phyloP scores from a whole-genome alignment of 768 basidiomycete species.

The Kwoniella shandongensis region DNA sequence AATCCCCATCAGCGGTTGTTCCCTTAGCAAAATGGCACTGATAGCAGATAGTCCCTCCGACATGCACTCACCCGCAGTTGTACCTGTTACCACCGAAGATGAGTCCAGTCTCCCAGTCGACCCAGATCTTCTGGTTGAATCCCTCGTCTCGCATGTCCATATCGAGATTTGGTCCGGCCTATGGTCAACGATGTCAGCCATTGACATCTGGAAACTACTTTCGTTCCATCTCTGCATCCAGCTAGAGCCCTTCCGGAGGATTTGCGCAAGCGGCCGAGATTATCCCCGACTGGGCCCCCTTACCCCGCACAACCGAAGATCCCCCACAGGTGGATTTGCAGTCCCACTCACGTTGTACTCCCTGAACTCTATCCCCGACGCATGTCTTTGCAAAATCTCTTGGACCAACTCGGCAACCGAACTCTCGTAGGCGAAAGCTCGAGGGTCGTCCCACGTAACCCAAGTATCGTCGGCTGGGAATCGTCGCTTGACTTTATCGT shows the following conservation, averaged over 20 bases:
- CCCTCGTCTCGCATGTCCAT: conserved; percentile 92
- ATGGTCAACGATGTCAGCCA: not conserved
- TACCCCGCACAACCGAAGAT: no score
- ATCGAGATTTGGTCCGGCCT: conserved; percentile 91
- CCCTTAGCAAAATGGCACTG: not conserved
- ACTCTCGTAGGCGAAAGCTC: conserved; percentile 76
- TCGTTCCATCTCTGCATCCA: no score
- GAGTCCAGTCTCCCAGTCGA: conserved; percentile 95
- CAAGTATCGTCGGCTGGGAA: conserved; percentile 93
- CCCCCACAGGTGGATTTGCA: not conserved
- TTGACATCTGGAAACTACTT: not conserved
- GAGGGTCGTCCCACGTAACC: conserved; percentile 84
- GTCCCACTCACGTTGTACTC: conserved; percentile 68
- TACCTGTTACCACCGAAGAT: conserved; percentile 76
- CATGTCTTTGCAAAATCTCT: conserved; percentile 92
- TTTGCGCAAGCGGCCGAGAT: no score
- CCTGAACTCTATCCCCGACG: conserved; percentile 84
- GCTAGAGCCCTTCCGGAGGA: no score
- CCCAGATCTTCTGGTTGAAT: conserved; percentile 86
- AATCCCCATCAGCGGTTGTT: not conserved
- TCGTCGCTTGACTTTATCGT: conserved; percentile 80
- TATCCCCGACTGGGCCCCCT: no score
- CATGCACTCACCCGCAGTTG: conserved; percentile 50
- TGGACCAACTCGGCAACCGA: conserved; percentile 93
- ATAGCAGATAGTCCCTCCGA: no score